Evolutionary conservation across 208 protist genomes (phyloP), one percentile per base, ranked within the genome.

Genomic region (Wallacemonas sp.): DNA sequence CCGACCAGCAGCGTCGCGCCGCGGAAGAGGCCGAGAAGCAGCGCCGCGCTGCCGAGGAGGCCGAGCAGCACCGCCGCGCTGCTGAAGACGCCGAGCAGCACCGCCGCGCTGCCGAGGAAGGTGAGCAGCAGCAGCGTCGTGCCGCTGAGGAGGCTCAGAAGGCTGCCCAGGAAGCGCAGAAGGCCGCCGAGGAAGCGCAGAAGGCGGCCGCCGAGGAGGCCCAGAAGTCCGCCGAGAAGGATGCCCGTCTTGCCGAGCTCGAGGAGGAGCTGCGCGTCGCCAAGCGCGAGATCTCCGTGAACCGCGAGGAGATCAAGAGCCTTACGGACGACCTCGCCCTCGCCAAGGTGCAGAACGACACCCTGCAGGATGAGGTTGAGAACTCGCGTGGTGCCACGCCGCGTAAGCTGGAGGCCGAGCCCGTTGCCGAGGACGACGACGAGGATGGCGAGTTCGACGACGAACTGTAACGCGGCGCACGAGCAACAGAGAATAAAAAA

Each of bases 241-340:
- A 39, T n/a, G 46, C 49, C 21, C 21, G 30, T 16, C 23, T 26
- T n/a, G 48, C 38, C n/a, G 38, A 26, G 46, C 46, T 49, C 14
- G 36, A 61, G 61, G 60, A 43, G 11, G 46, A 65, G 47, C 47
- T 69, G 74, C 47, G 46, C 43, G 46, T 60, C 38, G 48, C 52
- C 17, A 56, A 69, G 49, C 64, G 64, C 41, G 48, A 61, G 52
- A 55, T 29, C 26, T 12, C 26, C 55, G 39, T 70, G 39, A 70
- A 70, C 65, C 52, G 43, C 30, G 65, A 70, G 55, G 65, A 61
- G 41, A 44, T 70, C 38, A 54, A 21, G 27, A 70, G 54, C 57
- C 52, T 70, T 5, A 38, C 54, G 3, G 58, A 63, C 36, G 65
- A 70, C 33, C 49, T 69, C 16, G 56, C 52, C 30, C 30, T 39